Percentiles rank a stretch among this genome's conserved stretches.
These are phyloP conservation scores for Populus simonii DNA, from an alignment of 345 rosid genomes.

Conservation along the genomic window DNA sequence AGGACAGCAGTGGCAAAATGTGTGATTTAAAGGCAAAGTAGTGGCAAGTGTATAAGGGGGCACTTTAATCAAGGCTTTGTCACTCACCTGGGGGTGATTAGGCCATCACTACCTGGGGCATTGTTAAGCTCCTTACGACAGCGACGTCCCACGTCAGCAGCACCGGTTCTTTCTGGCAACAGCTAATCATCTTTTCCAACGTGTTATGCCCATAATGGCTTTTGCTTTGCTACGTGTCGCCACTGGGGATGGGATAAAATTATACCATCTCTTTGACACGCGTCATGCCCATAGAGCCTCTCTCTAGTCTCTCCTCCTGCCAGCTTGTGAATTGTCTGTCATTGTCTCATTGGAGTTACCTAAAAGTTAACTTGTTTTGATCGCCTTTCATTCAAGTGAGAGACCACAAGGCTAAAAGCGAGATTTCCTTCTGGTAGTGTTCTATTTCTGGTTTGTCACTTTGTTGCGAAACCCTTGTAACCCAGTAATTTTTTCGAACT, in stretches of 20 bases:
- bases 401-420: background rate
- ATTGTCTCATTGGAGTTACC: background rate
- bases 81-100: slow-evolving; percentile 25
- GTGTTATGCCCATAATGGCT: slow-evolving; percentile 13
- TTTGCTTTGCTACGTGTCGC: slow-evolving; percentile 14
- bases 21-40: slow-evolving; percentile 11
- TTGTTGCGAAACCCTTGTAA: too few relatives aligned
- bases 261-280: slow-evolving; percentile 24
- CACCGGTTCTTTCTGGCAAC: slow-evolving; percentile 15
- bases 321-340: background rate
- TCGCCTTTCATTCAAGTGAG: background rate
- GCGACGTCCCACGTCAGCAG: slow-evolving; percentile 44
- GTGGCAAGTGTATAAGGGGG: slow-evolving; percentile 17
- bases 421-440: background rate
- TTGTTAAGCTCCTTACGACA: slow-evolving; percentile 17
- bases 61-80: slow-evolving; percentile 37
- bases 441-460: background rate
- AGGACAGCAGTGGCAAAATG: slow-evolving; percentile 22
- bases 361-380: background rate
- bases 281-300: slow-evolving; percentile 11
- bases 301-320: background rate
- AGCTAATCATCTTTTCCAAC: slow-evolving; percentile 15
- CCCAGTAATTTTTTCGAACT: too few relatives aligned
- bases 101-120: slow-evolving; percentile 41
- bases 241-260: slow-evolving; percentile 12